Evolutionary conservation across 106 monocot genomes (phyloP).

Genomic region (Phalaenopsis aphrodite): DNA sequence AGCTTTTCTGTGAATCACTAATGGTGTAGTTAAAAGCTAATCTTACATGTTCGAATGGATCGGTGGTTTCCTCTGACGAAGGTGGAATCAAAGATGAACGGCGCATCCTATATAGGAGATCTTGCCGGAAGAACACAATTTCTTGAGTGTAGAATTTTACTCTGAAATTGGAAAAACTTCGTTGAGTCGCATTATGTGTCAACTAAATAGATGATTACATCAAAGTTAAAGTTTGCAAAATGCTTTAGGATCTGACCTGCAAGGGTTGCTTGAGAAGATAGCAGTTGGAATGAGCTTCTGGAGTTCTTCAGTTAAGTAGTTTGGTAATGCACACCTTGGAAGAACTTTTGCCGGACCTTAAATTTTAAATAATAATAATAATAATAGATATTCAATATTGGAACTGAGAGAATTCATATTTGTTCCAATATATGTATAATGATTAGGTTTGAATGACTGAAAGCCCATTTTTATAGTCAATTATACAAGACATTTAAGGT

Average conservation of each 20-base stretch:
- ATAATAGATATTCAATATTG: neutral
- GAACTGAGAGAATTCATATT: constrained; percentile 3
- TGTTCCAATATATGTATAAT: neutral
- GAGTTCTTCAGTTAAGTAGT: constrained; percentile 83
- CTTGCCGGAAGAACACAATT: constrained; percentile 91
- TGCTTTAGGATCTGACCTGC: constrained; percentile 50
- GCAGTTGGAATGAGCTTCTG: constrained; percentile 71
- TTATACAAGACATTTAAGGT: neutral
- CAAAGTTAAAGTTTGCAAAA: neutral
- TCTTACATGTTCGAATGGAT: constrained; percentile 85
- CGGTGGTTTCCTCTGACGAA: constrained; percentile 72
- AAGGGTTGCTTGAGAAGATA: constrained; percentile 92
- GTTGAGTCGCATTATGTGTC: too few species aligned
- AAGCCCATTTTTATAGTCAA: neutral
- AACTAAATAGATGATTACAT: too few species aligned
- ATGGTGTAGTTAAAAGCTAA: neutral
- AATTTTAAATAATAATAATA: neutral
- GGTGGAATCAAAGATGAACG: constrained; percentile 81
- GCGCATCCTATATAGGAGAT: constrained; percentile 86
- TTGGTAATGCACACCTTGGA: constrained; percentile 79
- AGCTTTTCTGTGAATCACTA: neutral
- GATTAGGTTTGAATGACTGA: neutral
- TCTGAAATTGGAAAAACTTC: constrained; percentile 27
- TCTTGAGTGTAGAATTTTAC: constrained; percentile 93
- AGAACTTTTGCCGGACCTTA: constrained; percentile 86